These are phyloP conservation scores for Atractiella rhizophila DNA, from an alignment of 768 basidiomycete genomes.

Conservation along the genomic window DNA sequence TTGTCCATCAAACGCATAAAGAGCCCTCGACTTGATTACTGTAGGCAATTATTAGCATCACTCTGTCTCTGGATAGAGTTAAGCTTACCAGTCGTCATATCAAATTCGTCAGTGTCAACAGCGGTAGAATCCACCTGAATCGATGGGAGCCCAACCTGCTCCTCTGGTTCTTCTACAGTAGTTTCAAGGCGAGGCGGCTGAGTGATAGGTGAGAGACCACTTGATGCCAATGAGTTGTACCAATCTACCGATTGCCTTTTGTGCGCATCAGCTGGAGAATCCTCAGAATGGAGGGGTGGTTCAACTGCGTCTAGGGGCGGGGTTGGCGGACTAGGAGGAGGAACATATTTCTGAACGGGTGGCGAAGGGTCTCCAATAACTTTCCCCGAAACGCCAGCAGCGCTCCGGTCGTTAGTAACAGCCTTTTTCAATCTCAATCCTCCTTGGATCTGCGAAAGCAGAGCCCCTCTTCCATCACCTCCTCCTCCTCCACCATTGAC, in stretches of 20 bases:
- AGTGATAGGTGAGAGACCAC: too few species aligned
- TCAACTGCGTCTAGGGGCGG: too few species aligned
- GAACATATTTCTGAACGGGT: conserved; percentile 39
- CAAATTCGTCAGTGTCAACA: conserved; percentile 25
- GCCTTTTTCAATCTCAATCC: conserved; percentile 40
- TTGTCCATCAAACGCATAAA: conserved; percentile 67
- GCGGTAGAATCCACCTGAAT: conserved; percentile 4
- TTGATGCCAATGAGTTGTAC: too few species aligned
- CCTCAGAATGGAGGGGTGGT: too few species aligned
- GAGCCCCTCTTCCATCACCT: conserved; percentile 30
- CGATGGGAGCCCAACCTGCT: conserved; percentile 6
- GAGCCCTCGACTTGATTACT: conserved; percentile 52
- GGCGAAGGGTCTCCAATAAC: conserved; percentile 52
- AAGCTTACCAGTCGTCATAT: conserved; percentile 17
- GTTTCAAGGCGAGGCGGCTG: too few species aligned
- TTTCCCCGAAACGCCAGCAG: conserved; percentile 38
- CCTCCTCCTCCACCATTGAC: conserved; percentile 27
- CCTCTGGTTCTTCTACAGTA: too few species aligned
- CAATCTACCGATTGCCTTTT: too few species aligned
- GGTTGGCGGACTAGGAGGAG: conserved; percentile 16
- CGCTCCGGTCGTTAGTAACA: conserved; percentile 61
- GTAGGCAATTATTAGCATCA: too few species aligned
- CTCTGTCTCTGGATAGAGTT: not conserved
- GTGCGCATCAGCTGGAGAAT: too few species aligned
- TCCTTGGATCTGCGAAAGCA: conserved; percentile 62